phyloP scores from a whole-genome alignment of 352 stramenopile genomes.

The Saprolegnia parasitica region DNA sequence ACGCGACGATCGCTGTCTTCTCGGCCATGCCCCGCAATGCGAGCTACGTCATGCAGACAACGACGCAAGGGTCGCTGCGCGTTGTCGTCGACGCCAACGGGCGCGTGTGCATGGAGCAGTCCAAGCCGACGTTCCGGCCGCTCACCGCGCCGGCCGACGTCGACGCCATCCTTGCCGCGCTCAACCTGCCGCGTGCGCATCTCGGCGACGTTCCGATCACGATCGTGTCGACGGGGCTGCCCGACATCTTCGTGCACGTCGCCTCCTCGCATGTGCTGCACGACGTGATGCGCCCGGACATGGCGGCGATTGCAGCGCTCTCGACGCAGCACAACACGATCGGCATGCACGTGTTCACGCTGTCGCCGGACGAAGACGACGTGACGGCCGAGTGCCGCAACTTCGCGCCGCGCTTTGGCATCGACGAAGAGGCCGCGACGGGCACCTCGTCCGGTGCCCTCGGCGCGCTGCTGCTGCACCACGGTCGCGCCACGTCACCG shows the following conservation, averaged over 20 bases:
- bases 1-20: slow-evolving; percentile 19
- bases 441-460: slow-evolving; percentile 16
- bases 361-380: background rate
- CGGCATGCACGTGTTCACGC: slow-evolving; percentile 16
- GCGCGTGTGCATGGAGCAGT: slow-evolving; percentile 20
- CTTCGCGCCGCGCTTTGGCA: slow-evolving; percentile 23
- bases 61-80: background rate
- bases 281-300: background rate
- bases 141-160: background rate
- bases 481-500: background rate
- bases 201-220: background rate
- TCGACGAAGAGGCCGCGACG: slow-evolving; percentile 23
- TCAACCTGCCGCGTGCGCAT: background rate
- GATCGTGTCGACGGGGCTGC: slow-evolving; percentile 18
- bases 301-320: slow-evolving; percentile 1
- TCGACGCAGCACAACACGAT: slow-evolving; percentile 9
- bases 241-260: slow-evolving; percentile 15
- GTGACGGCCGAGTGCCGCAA: slow-evolving; percentile 21
- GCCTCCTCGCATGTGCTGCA: background rate
- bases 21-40: background rate
- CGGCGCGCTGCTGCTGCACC: background rate
- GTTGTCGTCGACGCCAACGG: slow-evolving; percentile 4
- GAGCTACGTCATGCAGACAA: slow-evolving; percentile 12
- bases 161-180: background rate
- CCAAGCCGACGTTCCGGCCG: background rate